Base-by-base conservation (phyloP, 768 basidiomycete species). In the Termitomyces sp. region DNA sequence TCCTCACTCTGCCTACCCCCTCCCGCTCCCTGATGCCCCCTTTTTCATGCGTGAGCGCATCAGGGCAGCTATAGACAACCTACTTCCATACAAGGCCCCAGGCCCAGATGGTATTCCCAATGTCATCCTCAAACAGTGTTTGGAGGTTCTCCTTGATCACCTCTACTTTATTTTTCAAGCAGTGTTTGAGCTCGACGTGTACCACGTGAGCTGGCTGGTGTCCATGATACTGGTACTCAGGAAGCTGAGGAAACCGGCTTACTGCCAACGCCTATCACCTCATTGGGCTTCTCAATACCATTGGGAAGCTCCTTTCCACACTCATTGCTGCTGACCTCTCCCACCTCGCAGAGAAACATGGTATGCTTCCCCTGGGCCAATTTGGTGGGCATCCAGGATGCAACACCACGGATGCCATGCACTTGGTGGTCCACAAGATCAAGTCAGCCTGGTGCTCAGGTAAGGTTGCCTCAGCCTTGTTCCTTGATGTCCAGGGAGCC, bases 401-500 rank as follows among this genome's bases (percentile, higher is more conserved):
- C 1, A 65, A 71, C 2, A 74, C 78, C 0, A 71, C 68, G 0
- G 76, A 80, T 61, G 68, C 75, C 0, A 36, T 76, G 3, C 67
- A 72, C 50, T 53, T 69, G 1, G 59, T 79, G 4, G 12, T 10
- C 4, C 10, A 40, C 14, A 40, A 20, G n/a, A 40, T 40, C 10
- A 40, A 40, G 12, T 0, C 69, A 0, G 72, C 73, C 0, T 80
- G 78, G 79, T 37, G 71, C 0, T 49, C 55, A 3, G 52, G 61
- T 0, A 68, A 75, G 14, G 78, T 79, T 0, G 75, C 62, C 0
- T 69, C 69, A 1, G 64, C 70, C 0, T 70, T 80, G 0, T 79
- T 75, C 64, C 68, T 79, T 1, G 78, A 82, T 57, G 69, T 81
- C 0, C 66, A 78, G 62, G 78, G 72, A 0, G 76, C 78, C 2